Conservation (phyloP, 2,329 filamentous ascomycete species). For the Emydomyces testavorans region DNA sequence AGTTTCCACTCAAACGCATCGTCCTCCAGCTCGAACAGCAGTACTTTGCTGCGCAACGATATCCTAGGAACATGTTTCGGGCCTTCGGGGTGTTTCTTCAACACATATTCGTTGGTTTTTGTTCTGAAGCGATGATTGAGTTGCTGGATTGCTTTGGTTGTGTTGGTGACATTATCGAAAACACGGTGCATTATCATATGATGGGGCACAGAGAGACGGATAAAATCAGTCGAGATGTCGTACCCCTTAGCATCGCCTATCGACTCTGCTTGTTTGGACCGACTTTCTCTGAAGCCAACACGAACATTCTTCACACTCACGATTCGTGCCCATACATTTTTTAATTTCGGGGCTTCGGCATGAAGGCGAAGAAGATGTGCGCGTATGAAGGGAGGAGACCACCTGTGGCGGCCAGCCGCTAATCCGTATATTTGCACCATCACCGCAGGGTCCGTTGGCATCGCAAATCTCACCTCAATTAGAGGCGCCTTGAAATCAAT, state of each 20-base stretch:
- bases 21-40: slow-evolving; percentile 89
- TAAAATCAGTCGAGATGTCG: slow-evolving; percentile 73
- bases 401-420: slow-evolving; percentile 73
- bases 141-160: slow-evolving; percentile 75
- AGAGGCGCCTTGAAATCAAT: slow-evolving; percentile 72
- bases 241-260: slow-evolving; percentile 66
- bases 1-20: slow-evolving; percentile 97
- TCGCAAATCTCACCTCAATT: slow-evolving; percentile 74
- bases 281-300: slow-evolving; percentile 66
- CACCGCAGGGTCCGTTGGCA: slow-evolving; percentile 80
- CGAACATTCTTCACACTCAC: slow-evolving; percentile 71
- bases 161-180: slow-evolving; percentile 86
- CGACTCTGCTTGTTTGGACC: slow-evolving; percentile 52
- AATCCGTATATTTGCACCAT: slow-evolving; percentile 81
- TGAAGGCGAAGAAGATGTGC: slow-evolving; percentile 74
- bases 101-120: slow-evolving; percentile 74
- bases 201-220: slow-evolving; percentile 79
- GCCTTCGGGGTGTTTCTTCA: slow-evolving; percentile 71
- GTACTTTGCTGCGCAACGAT: slow-evolving; percentile 65
- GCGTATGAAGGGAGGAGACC: slow-evolving; percentile 70
- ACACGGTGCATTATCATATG: slow-evolving; percentile 81
- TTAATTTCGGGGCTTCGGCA: slow-evolving; percentile 74
- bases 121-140: slow-evolving; percentile 88
- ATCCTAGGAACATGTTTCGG: slow-evolving; percentile 81
- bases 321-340: slow-evolving; percentile 72